phyloP scores from a whole-genome alignment of 257 asterid species.

The Solanum rostratum region DNA sequence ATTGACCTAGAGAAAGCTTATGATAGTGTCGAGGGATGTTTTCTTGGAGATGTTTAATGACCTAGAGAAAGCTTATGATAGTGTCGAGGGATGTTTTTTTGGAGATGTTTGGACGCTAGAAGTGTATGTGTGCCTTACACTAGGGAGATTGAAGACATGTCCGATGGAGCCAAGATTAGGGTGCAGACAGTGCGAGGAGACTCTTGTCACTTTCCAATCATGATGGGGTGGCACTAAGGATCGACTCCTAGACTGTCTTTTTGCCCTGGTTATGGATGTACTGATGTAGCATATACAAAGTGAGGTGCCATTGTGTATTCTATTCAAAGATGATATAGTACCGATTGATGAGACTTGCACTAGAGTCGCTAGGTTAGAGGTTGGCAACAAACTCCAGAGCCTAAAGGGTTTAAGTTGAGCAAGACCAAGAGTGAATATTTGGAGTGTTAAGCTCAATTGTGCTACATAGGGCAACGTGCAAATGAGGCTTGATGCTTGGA shows the following conservation, averaged over 20 bases:
- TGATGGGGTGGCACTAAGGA: neutral
- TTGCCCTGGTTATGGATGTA: neutral
- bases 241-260: neutral
- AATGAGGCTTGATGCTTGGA: neutral
- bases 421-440: neutral
- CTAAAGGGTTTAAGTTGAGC: neutral
- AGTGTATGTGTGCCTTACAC: neutral
- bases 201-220: neutral
- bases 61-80: too few species aligned
- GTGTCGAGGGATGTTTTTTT: too few species aligned
- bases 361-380: neutral
- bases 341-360: neutral
- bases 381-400: neutral
- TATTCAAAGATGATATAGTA: neutral
- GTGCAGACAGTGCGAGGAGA: neutral
- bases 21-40: neutral
- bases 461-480: neutral
- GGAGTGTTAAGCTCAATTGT: neutral
- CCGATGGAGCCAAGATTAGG: neutral
- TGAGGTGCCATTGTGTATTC: neutral
- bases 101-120: neutral
- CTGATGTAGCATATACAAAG: neutral
- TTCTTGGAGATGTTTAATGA: too few species aligned
- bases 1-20: neutral
- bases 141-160: neutral